Evolutionary conservation across 106 monocot species (phyloP).

Genomic region (Posidonia australis): DNA sequence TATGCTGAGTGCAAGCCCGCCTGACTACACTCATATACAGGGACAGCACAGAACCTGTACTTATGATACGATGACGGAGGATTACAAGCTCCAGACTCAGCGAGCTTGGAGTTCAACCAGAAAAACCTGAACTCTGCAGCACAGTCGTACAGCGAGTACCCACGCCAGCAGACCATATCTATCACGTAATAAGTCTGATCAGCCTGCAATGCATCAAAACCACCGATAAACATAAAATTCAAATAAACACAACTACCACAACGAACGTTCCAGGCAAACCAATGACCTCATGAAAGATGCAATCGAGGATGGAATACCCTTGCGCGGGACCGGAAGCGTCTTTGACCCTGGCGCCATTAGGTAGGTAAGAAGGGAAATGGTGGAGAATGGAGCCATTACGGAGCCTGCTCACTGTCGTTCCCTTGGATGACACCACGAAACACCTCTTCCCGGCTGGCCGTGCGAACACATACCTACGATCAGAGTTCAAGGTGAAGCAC

Average conservation of each 20-base stretch:
- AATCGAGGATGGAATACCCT: conserved; percentile 80
- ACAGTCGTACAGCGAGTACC: conserved; percentile 91
- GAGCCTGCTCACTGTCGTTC: conserved; percentile 74
- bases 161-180: conserved; percentile 95
- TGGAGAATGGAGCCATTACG: conserved; percentile 91
- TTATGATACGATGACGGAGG: conserved; percentile 71
- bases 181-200: conserved; percentile 95
- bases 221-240: background rate
- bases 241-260: background rate
- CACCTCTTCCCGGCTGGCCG: conserved; percentile 86
- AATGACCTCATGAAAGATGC: conserved; percentile 89
- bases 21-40: conserved; percentile 64
- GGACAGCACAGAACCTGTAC: conserved; percentile 65
- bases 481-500: conserved; percentile 5
- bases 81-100: conserved; percentile 72
- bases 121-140: conserved; percentile 89
- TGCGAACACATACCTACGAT: conserved; percentile 71
- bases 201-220: conserved; percentile 36
- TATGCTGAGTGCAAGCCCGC: conserved; percentile 65
- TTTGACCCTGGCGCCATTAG: conserved; percentile 70
- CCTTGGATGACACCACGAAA: conserved; percentile 87
- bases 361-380: conserved; percentile 77
- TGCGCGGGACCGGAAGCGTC: conserved; percentile 58
- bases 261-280: background rate
- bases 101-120: conserved; percentile 93